phyloP scores from a whole-genome alignment of 1,284 basidiomycete species.

The Gastroboletus turbinatus region DNA sequence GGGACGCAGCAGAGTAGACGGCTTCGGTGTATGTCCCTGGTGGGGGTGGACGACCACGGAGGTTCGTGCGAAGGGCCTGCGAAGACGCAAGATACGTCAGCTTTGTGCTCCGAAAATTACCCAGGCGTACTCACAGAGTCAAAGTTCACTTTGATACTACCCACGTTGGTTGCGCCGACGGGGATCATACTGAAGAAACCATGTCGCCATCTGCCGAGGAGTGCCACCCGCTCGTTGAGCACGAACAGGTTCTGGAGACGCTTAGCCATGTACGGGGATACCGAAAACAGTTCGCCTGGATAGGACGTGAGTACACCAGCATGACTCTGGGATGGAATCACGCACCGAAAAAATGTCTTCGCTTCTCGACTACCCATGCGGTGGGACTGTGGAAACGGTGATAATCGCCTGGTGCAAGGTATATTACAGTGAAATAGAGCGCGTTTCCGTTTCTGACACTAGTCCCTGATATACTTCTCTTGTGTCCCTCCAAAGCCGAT shows the following conservation, averaged over 20 bases:
- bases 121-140: conserved; percentile 61
- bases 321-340: conserved; percentile 2
- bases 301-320: not conserved
- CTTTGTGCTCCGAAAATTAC: not conserved
- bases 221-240: conserved; percentile 94
- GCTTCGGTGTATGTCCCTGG: conserved; percentile 93
- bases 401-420: conserved; percentile 98
- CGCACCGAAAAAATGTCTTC: conserved; percentile 89
- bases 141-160: conserved; percentile 96
- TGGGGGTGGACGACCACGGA: conserved; percentile 68
- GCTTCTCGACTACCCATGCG: conserved; percentile 95
- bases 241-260: conserved; percentile 94
- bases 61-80: conserved; percentile 82
- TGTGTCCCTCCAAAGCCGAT: conserved; percentile 41
- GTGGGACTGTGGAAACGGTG: conserved; percentile 97
- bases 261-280: conserved; percentile 94
- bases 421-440: conserved; percentile 93
- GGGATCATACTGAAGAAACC: conserved; percentile 98
- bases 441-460: conserved; percentile 69
- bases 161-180: conserved; percentile 97
- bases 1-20: conserved; percentile 80
- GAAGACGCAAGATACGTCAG: not conserved
- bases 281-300: conserved; percentile 89
- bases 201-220: conserved; percentile 94
- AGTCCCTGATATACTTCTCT: conserved; percentile 44